These are phyloP conservation scores for Naegleria gruberi DNA, from an alignment of 208 protist species.

Conservation along the genomic window DNA sequence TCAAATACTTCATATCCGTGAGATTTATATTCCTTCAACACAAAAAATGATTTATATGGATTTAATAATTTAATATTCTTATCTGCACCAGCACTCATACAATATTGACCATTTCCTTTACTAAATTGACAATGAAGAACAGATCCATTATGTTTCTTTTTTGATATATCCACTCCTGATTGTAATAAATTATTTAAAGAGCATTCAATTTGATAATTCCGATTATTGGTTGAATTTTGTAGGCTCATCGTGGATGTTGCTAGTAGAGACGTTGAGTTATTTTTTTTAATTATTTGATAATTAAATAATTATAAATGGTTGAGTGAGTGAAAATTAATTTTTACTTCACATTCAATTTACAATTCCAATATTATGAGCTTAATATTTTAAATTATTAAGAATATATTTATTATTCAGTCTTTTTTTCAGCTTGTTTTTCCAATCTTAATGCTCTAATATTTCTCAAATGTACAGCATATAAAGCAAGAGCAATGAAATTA, in stretches of 20 bases:
- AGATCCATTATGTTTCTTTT: not conserved
- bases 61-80: not conserved
- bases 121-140: not conserved
- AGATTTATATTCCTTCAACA: slow-evolving; percentile 1
- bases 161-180: not conserved
- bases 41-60: not conserved
- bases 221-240: too few relatives aligned
- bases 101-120: slow-evolving; percentile 7
- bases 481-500: not conserved
- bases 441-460: not conserved
- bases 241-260: too few relatives aligned
- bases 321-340: too few relatives aligned
- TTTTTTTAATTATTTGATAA: too few relatives aligned
- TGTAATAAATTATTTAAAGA: not conserved
- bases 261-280: too few relatives aligned
- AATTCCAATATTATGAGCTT: too few relatives aligned
- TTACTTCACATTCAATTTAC: too few relatives aligned
- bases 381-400: too few relatives aligned
- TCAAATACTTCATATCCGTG: slow-evolving; percentile 12
- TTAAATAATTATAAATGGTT: too few relatives aligned
- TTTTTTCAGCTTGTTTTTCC: not conserved
- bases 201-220: not conserved
- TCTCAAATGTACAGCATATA: not conserved
- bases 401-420: not conserved
- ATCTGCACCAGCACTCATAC: not conserved